A percentile compares a stretch with the other conserved stretches of the same genome.
Conservation (phyloP, 1,139 yeast species). For the Hanseniaspora uvarum region DNA sequence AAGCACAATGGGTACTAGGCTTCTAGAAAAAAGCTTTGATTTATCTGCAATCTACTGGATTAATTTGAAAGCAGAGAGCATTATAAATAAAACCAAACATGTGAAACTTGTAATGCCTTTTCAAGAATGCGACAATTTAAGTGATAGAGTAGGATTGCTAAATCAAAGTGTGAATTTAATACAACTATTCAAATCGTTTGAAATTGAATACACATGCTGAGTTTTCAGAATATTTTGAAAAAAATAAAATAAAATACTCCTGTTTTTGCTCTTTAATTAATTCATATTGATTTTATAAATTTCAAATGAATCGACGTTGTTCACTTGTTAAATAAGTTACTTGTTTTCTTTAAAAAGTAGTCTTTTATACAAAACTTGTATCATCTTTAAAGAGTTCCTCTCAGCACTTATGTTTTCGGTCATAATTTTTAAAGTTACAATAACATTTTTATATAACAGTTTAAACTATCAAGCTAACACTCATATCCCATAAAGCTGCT, state of each 20-base stretch:
- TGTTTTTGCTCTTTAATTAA: not conserved
- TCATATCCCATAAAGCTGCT: not conserved
- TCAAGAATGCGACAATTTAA: slow-evolving; percentile 2
- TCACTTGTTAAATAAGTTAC: too few relatives aligned
- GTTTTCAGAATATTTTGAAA: not conserved
- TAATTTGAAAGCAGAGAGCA: not conserved
- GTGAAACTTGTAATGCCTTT: not conserved
- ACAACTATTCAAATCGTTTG: not conserved
- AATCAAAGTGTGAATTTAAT: not conserved
- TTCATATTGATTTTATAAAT: not conserved
- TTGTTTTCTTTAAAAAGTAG: too few relatives aligned
- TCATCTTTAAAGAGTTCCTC: too few relatives aligned
- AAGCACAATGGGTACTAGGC: slow-evolving; percentile 16
- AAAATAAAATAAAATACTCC: too few relatives aligned
- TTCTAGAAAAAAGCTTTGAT: not conserved
- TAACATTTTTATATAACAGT: too few relatives aligned
- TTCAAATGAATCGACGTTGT: too few relatives aligned
- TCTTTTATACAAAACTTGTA: too few relatives aligned
- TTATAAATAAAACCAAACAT: not conserved
- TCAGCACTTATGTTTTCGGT: too few relatives aligned
- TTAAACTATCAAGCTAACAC: too few relatives aligned
- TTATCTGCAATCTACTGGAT: slow-evolving; percentile 1
- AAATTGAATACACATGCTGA: not conserved
- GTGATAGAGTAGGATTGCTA: not conserved
- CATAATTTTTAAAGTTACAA: too few relatives aligned